phyloP scores from a whole-genome alignment of 1,284 basidiomycete species.

The Sphaerobolus stellatus region DNA sequence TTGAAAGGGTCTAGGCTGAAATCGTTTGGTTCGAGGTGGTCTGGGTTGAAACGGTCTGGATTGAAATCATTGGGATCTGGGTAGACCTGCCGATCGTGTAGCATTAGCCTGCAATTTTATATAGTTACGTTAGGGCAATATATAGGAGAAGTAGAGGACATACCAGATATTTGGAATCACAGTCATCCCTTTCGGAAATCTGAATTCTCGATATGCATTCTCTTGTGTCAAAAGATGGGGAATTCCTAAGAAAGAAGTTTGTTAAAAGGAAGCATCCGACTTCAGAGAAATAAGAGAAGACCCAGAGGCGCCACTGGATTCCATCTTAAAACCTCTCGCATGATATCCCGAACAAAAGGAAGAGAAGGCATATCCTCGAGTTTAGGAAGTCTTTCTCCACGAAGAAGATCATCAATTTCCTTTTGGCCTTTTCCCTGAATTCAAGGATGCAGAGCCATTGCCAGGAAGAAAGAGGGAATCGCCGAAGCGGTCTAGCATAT shows the following conservation, averaged over 20 bases:
- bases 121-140: no score
- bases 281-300: neutral
- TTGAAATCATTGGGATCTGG: neutral
- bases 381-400: neutral
- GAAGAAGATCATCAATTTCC: neutral
- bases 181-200: no score
- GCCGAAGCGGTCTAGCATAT: slow-evolving; percentile 8
- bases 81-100: neutral
- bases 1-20: no score
- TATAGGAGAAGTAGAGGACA: no score
- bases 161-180: no score
- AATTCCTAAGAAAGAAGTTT: no score
- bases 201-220: no score
- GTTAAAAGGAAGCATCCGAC: no score
- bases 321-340: neutral
- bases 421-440: slow-evolving; percentile 15
- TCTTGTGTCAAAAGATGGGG: no score
- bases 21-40: no score
- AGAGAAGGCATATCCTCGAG: neutral
- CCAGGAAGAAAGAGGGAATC: slow-evolving; percentile 21
- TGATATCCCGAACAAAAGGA: neutral
- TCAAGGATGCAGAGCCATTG: slow-evolving; percentile 24
- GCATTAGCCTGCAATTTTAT: neutral
- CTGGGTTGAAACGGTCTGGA: neutral
- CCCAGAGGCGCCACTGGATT: neutral